Base-by-base conservation (phyloP, 164 flowering plant genomes). In the Stephania cephalantha region DNA sequence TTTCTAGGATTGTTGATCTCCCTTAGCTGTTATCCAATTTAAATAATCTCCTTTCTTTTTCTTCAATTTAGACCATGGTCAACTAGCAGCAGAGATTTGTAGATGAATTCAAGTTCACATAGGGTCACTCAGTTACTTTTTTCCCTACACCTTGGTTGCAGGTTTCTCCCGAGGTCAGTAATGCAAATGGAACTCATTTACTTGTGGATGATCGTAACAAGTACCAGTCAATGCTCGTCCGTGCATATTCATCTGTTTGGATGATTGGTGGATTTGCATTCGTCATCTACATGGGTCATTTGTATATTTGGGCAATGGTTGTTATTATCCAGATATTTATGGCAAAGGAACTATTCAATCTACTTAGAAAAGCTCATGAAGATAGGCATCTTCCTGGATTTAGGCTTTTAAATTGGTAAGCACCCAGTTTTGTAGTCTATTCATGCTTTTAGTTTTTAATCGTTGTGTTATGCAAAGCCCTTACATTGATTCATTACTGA, bases 241-340 rank as follows among this genome's bases (percentile, higher is more conserved):
- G 99, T 53, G 76, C 90, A 48, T 79, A 83, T 82, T 95, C 99
- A 65, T 71, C 98, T 42, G 55, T 93, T 20, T 90, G 96, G 99
- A 95, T 95, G 99, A 91, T 95, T 82, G 95, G 89, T 65, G 94
- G 95, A 10, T 92, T 95, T 85, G 91, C 79, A 25, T 84, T 90
- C 4, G 82, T 86, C 64, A 86, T 95, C 76, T 95, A 93, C 82
- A 80, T 93, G 92, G 99, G 99, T 25, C 98, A 96, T 87, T 97
- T 94, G 76, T 93, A 88, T 79, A 96, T 93, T 20, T 92, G 93
- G 85, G 97, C 95, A 70, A 92, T 92, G 98, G 89, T 96, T 42
- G 95, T 95, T 44, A 88, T 93, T 46, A 87, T 96, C 78, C 99
- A 93, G 84, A 90, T 95, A 48, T 88, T 86, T 81, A 95, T 95